These are phyloP conservation scores for Camelina laxa DNA, from an alignment of 345 rosid genomes.

Conservation along the genomic window DNA sequence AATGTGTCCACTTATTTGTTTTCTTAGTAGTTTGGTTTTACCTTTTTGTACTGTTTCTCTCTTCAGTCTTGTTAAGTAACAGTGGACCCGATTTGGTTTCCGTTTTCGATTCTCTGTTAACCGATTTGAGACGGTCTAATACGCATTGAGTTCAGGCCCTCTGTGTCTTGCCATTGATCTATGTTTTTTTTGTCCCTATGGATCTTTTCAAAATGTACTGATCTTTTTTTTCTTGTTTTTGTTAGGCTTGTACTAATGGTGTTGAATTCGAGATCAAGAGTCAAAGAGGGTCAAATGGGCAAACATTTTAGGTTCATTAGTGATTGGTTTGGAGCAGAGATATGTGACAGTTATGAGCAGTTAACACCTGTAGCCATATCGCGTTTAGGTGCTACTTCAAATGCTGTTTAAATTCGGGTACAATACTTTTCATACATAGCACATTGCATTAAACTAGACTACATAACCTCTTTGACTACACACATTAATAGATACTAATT, in stretches of 20 bases:
- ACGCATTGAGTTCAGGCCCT: neutral
- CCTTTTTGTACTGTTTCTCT: conserved; percentile 23
- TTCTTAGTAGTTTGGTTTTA: conserved; percentile 32
- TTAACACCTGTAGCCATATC: neutral
- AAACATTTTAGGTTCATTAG: neutral
- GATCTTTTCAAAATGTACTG: neutral
- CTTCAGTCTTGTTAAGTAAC: conserved; percentile 12
- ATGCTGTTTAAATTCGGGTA: neutral
- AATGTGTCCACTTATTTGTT: conserved; percentile 14
- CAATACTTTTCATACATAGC: neutral
- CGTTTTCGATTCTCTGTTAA: neutral
- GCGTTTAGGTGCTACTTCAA: neutral
- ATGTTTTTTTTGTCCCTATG: neutral
- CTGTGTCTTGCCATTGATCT: conserved; percentile 16
- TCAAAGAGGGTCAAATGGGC: neutral
- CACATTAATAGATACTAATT: conserved; percentile 7
- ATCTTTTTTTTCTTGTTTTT: neutral
- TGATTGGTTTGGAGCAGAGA: conserved; percentile 3
- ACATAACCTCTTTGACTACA: conserved; percentile 13
- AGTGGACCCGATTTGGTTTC: neutral
- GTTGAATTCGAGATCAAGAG: neutral
- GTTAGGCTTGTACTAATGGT: conserved; percentile 5
- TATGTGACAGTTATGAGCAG: neutral
- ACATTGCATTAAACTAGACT: conserved; percentile 25
- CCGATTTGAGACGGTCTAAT: neutral